Percentiles rank a stretch among this genome's conserved stretches.
phyloP scores from a whole-genome alignment of 2,329 filamentous ascomycete species.

The Parafenestella ontariensis region DNA sequence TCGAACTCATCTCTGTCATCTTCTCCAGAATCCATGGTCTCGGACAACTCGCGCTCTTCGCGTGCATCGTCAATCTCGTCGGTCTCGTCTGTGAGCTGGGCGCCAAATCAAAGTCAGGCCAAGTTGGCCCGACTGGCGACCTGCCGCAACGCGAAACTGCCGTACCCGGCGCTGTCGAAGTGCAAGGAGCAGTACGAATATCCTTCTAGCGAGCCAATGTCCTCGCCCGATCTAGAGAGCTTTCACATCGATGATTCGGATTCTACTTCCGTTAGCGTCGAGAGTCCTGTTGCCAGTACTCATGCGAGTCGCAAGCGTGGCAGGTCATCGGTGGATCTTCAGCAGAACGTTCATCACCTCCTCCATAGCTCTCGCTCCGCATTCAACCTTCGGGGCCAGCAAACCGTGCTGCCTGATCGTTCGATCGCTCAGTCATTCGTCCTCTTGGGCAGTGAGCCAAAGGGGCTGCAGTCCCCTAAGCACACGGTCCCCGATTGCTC shows the following conservation, averaged over 20 bases:
- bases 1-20: conserved; percentile 61
- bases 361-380: conserved; percentile 53
- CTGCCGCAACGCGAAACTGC: conserved; percentile 57
- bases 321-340: conserved; percentile 67
- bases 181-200: conserved; percentile 47
- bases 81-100: conserved; percentile 58
- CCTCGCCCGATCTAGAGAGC: conserved; percentile 49
- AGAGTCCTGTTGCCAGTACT: conserved; percentile 33
- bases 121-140: conserved; percentile 61
- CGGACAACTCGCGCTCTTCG: conserved; percentile 64
- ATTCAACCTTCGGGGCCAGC: conserved; percentile 45
- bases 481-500: conserved; percentile 48
- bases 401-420: conserved; percentile 46
- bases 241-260: conserved; percentile 60
- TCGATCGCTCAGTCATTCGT: conserved; percentile 44
- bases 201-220: conserved; percentile 44
- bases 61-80: conserved; percentile 63
- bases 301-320: conserved; percentile 62
- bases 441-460: conserved; percentile 36
- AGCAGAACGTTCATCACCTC: conserved; percentile 72
- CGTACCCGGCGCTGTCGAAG: conserved; percentile 48
- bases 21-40: conserved; percentile 69
- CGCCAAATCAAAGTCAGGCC: conserved; percentile 59
- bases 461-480: conserved; percentile 50
- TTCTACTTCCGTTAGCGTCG: conserved; percentile 33